A percentile compares a stretch with the other conserved stretches of the same genome.
phyloP scores from a whole-genome alignment of 78 protist species.

The Anaeramoeba flamelloides region DNA sequence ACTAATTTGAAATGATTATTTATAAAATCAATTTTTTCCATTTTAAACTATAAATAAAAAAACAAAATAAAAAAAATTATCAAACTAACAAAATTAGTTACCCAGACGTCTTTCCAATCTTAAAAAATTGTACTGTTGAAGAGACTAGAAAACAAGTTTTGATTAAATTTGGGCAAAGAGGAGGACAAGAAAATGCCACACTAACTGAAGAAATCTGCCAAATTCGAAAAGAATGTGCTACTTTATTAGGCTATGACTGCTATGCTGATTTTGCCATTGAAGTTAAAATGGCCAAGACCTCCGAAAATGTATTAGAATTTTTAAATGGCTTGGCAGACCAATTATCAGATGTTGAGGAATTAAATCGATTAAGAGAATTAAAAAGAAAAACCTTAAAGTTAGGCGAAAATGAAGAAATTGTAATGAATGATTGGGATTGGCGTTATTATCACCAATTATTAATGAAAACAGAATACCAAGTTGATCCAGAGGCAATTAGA shows the following conservation, averaged over 20 bases:
- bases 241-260: conserved; percentile 25
- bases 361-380: neutral
- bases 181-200: neutral
- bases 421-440: conserved; percentile 28
- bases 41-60: too few species aligned
- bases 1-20: too few species aligned
- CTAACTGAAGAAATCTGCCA: conserved; percentile 4
- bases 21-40: too few species aligned
- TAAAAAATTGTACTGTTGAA: conserved; percentile 12
- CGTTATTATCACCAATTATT: conserved; percentile 17
- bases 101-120: conserved; percentile 39
- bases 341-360: neutral
- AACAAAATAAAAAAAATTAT: too few species aligned
- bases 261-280: conserved; percentile 12
- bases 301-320: neutral
- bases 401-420: neutral
- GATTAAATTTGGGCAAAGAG: conserved; percentile 11
- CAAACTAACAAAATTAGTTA: too few species aligned
- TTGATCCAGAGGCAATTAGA: conserved; percentile 23
- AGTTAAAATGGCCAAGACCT: neutral
- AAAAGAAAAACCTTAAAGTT: neutral
- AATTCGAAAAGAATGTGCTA: conserved; percentile 23
- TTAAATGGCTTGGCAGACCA: neutral
- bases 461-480: conserved; percentile 19
- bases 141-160: conserved; percentile 4